These are phyloP conservation scores for Lactarius sp. DNA, from an alignment of 768 basidiomycete genomes.

Conservation along the genomic window DNA sequence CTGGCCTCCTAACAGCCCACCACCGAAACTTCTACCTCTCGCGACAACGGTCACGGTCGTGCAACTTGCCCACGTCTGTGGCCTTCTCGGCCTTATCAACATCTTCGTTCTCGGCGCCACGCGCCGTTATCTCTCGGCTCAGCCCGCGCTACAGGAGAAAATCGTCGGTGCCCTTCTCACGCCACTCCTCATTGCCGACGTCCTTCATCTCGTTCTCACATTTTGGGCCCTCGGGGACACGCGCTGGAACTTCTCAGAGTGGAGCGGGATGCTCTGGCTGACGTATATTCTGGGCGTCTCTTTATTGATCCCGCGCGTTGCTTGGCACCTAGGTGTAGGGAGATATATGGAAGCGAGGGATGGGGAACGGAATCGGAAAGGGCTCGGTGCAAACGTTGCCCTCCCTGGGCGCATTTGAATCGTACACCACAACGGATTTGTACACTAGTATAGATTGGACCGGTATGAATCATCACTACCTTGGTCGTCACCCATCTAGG, in stretches of 20 bases:
- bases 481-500: neutral
- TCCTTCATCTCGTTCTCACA: conserved; percentile 61
- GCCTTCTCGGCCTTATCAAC: conserved; percentile 66
- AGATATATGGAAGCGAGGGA: conserved; percentile 68
- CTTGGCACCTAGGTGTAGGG: conserved; percentile 73
- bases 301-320: conserved; percentile 61
- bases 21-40: conserved; percentile 47
- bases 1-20: conserved; percentile 48
- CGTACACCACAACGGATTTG: neutral
- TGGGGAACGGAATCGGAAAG: conserved; percentile 28
- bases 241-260: conserved; percentile 53
- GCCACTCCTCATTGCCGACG: conserved; percentile 66
- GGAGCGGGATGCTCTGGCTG: conserved; percentile 67
- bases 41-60: conserved; percentile 67
- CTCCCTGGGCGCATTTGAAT: conserved; percentile 3
- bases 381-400: neutral
- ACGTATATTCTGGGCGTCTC: conserved; percentile 59
- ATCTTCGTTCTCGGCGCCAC: conserved; percentile 58
- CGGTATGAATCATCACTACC: neutral
- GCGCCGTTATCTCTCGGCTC: conserved; percentile 52
- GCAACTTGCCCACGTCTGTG: conserved; percentile 76
- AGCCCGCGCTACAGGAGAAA: conserved; percentile 68
- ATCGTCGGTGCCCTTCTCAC: conserved; percentile 57
- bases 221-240: conserved; percentile 73
- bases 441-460: neutral